Base-by-base conservation (phyloP, 2,329 filamentous ascomycete genomes). In the Trichoderma endophyticum region DNA sequence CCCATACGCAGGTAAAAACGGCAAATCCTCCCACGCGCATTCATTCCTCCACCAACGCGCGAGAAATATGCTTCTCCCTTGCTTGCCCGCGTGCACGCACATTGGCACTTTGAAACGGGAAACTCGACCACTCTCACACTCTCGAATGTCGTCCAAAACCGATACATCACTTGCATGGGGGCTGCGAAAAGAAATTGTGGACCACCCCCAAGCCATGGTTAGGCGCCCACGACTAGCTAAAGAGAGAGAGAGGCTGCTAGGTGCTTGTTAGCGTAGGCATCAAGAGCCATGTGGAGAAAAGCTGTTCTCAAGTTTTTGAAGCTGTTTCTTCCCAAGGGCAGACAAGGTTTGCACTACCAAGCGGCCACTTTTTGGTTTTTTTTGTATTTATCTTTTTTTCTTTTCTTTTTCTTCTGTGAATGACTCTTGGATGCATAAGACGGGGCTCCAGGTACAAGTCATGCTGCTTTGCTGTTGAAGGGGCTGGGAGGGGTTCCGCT, bases 141-240 rank as follows among this genome's bases (percentile, higher is more conserved):
- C n/a, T 54, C 48, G 21, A 12, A 54, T 54, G 48, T 54, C 48
- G 48, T 54, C 48, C 48, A 54, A 57, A 67, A 67, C 48, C 64
- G 64, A 67, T 67, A 67, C 26, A 67, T 67, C 64, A 57, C 65
- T 60, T 68, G 54, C 54, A 60, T 48, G 30, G n/a, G 28, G 56
- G 48, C 48, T 36, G 36, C 39, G 18, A 6, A 15, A 9, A 66
- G 30, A 9, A 66, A 56, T 56, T 36, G 30, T 36, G 63, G 63
- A 30, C 15, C 14, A 36, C 15, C 15, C 39, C 36, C 28, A 39
- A 64, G 62, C 36, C 48, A 54, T 54, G 48, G 62, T 64, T 64
- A 64, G 62, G 62, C 62, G 62, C 62, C 62, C 62, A 64, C 62
- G 63, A 54, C 66, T 32, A 69, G 34, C 14, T 36, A 36, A 36